Percentiles rank a stretch among this genome's conserved stretches.
Evolutionary conservation across 164 flowering plant genomes (phyloP).

Genomic region (Echeveria elegans): DNA sequence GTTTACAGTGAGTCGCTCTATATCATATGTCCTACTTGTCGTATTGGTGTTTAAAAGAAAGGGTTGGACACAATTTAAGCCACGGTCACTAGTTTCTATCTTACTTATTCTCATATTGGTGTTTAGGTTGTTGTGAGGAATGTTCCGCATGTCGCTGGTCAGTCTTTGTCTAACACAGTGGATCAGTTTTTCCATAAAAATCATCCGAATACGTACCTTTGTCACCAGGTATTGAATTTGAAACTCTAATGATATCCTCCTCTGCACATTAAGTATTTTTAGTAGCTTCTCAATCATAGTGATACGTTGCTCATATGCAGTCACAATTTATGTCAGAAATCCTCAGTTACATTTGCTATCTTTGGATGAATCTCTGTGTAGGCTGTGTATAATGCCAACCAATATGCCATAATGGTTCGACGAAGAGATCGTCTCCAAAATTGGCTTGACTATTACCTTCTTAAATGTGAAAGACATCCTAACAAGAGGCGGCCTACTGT

Average conservation of each 20-base stretch:
- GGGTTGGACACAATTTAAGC: neutral
- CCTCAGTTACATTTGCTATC: no score
- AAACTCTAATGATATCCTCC: neutral
- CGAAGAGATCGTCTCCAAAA: conserved; percentile 64
- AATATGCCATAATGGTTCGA: conserved; percentile 60
- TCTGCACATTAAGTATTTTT: neutral
- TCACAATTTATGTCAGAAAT: no score
- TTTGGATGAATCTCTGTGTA: conserved; percentile 12
- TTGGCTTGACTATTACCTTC: conserved; percentile 86
- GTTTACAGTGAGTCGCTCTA: conserved; percentile 55
- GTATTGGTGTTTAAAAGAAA: neutral
- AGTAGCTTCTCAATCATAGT: neutral
- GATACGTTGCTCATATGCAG: neutral
- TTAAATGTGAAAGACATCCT: conserved; percentile 78
- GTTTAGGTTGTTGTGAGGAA: conserved; percentile 81
- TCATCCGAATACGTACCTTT: conserved; percentile 70
- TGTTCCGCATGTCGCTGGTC: conserved; percentile 64
- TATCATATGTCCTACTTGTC: neutral
- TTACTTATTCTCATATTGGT: neutral
- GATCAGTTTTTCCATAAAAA: conserved; percentile 79
- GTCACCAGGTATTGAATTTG: conserved; percentile 67
- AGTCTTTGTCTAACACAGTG: conserved; percentile 64
- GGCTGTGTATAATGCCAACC: conserved; percentile 92
- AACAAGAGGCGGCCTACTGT: conserved; percentile 51
- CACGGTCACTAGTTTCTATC: neutral